Conservation (phyloP, 2,329 filamentous ascomycete genomes). For the Trichoderma sp. region DNA sequence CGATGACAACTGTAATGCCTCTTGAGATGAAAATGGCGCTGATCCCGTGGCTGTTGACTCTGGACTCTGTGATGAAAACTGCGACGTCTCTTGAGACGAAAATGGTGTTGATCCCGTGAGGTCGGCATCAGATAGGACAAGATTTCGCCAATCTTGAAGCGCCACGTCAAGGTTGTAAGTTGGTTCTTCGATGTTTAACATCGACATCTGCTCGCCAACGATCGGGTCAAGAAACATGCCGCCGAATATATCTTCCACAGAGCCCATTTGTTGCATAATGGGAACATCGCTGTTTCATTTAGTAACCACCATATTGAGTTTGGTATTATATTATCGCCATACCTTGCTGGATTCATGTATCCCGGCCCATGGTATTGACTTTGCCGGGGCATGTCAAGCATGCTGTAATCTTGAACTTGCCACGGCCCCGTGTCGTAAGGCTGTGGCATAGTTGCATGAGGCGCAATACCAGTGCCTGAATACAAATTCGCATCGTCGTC, state of each 20-base stretch:
- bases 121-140: neutral
- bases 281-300: neutral
- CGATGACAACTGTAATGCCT: neutral
- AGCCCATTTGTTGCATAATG: neutral
- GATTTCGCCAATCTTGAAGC: neutral
- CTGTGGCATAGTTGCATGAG: neutral
- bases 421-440: neutral
- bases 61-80: neutral
- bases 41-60: neutral
- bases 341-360: conserved; percentile 11
- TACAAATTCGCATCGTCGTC: neutral
- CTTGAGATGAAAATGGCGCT: neutral
- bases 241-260: neutral
- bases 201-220: neutral
- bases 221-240: neutral
- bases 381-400: neutral
- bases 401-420: neutral
- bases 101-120: neutral
- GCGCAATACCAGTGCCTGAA: neutral
- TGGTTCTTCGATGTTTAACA: neutral
- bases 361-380: conserved; percentile 13
- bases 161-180: neutral
- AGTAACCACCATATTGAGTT: neutral
- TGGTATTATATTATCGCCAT: neutral
- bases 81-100: neutral